Conservation (phyloP, 192 early-diverging fungal species). For the Backusella psychrophila region DNA sequence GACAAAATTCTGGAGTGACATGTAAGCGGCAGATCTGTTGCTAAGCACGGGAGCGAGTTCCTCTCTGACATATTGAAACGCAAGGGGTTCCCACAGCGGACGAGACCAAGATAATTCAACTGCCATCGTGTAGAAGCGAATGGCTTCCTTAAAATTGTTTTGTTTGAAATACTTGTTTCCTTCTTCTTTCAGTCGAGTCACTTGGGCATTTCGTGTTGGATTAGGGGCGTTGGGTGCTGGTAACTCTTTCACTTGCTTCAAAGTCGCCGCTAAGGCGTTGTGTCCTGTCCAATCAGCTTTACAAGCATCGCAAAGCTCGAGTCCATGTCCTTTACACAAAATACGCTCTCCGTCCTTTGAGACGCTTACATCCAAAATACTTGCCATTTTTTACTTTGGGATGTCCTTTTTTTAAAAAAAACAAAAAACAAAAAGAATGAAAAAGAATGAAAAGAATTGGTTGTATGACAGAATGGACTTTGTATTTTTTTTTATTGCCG, state of each 20-base stretch:
- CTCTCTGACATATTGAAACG: constrained; percentile 53
- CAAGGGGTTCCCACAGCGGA: constrained; percentile 72
- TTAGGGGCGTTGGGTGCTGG: constrained; percentile 64
- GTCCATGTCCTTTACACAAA: constrained; percentile 60
- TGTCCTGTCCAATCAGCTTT: constrained; percentile 58
- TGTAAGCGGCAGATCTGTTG: constrained; percentile 66
- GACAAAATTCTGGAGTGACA: constrained; percentile 59
- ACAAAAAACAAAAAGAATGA: not conserved
- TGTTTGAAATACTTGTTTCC: constrained; percentile 87
- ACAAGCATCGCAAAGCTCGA: constrained; percentile 63
- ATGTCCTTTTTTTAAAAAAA: not conserved
- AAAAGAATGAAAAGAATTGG: not conserved
- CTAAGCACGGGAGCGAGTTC: constrained; percentile 62
- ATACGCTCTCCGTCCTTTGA: constrained; percentile 44
- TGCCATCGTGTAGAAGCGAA: constrained; percentile 85
- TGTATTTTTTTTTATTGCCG: not conserved
- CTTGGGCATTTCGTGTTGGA: constrained; percentile 52
- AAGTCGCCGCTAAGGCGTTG: constrained; percentile 63
- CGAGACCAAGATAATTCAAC: constrained; percentile 73
- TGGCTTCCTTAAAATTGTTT: constrained; percentile 81
- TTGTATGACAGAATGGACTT: not conserved
- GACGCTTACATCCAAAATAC: constrained; percentile 13
- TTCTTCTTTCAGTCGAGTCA: constrained; percentile 60
- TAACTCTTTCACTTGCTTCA: constrained; percentile 57
- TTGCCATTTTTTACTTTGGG: not conserved